Conservation (phyloP, 306 rosid genomes). For the Oemleria cerasiformis region DNA sequence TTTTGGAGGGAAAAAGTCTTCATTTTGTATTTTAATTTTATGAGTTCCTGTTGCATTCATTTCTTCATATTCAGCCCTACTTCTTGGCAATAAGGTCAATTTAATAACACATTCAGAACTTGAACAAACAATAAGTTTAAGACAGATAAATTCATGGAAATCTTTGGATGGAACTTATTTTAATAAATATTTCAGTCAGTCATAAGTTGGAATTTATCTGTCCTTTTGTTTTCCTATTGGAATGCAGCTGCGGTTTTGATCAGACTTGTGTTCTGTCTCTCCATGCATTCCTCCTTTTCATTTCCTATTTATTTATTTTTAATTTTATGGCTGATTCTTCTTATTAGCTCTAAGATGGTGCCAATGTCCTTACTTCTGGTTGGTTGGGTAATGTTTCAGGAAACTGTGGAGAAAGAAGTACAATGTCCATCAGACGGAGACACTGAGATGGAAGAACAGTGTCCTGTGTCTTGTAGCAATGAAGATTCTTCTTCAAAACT, state of each 20-base stretch:
- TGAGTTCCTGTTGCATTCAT: neutral
- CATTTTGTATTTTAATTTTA: neutral
- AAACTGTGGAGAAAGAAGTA: constrained; percentile 37
- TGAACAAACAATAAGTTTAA: constrained; percentile 35
- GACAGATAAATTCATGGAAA: constrained; percentile 29
- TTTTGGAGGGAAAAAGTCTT: neutral
- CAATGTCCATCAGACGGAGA: constrained; percentile 44
- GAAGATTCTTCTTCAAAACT: constrained; percentile 51
- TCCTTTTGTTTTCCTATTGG: no score
- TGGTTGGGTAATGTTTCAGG: constrained; percentile 39
- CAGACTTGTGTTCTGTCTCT: no score
- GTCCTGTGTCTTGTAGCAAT: constrained; percentile 42
- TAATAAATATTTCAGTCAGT: constrained; percentile 25
- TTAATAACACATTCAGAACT: constrained; percentile 16
- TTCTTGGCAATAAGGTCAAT: constrained; percentile 33
- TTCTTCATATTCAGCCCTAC: neutral
- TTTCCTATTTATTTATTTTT: no score
- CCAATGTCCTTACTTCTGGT: constrained; percentile 9
- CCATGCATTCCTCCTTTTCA: neutral
- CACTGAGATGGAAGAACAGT: constrained; percentile 36
- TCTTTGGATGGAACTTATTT: constrained; percentile 44
- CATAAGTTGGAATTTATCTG: neutral
- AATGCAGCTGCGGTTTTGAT: no score
- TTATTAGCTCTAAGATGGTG: constrained; percentile 2
- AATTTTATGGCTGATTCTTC: neutral